Evolutionary conservation across 139 green algal genomes (phyloP), one percentile per base, ranked within the genome.

Genomic region (Haematococcus sp.): DNA sequence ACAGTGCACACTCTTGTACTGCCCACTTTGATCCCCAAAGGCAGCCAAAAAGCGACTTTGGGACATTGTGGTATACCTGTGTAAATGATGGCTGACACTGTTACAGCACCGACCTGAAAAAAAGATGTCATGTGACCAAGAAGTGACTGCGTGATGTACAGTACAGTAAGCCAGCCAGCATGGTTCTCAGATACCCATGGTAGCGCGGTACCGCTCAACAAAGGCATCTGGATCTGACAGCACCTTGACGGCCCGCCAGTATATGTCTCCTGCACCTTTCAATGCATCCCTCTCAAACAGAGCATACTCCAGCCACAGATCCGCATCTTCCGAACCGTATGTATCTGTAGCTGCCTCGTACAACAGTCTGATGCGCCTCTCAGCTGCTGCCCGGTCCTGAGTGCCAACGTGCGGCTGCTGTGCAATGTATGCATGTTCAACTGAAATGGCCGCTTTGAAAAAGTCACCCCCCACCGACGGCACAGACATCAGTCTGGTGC

Each of bases 231-330:
- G 76, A 0, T 87, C 76, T 3, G 25, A 33, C 44, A 95, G 72
- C 22, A 73, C 75, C 72, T 91, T 94, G 49, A 76, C 76, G 0
- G 90, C 91, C 17, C 87, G 70, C 88, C 87, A 94, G 63, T 91
- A 88, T 15, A 96, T 35, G 5, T 69, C 20, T 13, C 86, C 90
- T 9, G 60, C 56, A 0, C 82, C 84, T 55, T 71, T 68, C 9
- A 51, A n/a, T 1, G 56, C 40, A 20, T 35, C 31, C 35, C 65
- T 27, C 73, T 84, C 76, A 49, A 77, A 88, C 22, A 49, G 46
- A 40, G 79, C 78, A 55, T 89, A 94, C 19, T 65, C 52, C 58
- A 93, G 33, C 91, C 91, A 95, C 28, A 94, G 75, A 32, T 84
- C 74, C 31, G 25, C 56, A 51, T 90, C 86, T 0, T 28, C 49